Conservation (phyloP, 495 filamentous ascomycete species). For the Terfezia claveryi region DNA sequence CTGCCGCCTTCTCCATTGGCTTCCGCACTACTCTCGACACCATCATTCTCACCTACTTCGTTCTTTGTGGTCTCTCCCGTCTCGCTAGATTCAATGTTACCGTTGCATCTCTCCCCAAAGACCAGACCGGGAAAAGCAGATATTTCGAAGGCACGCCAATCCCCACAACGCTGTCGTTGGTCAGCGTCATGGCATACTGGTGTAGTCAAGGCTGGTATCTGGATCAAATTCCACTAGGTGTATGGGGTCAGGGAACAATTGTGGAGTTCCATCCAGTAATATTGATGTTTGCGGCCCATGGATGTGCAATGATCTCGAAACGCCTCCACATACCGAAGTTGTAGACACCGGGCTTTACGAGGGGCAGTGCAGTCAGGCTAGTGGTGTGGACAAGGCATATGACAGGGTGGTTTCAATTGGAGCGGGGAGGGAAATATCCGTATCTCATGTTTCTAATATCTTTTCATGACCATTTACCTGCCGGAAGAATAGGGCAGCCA, state of each 20-base stretch:
- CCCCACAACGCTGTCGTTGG: slow-evolving; percentile 64
- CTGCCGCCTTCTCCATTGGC: slow-evolving; percentile 71
- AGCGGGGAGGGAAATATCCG: no score
- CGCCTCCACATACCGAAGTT: slow-evolving; percentile 93
- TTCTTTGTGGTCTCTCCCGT: slow-evolving; percentile 83
- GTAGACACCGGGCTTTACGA: slow-evolving; percentile 18
- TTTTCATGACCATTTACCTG: no score
- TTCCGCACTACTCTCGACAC: slow-evolving; percentile 73
- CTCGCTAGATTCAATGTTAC: slow-evolving; percentile 96
- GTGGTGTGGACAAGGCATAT: no score
- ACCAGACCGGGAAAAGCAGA: slow-evolving; percentile 65
- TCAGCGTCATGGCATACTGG: slow-evolving; percentile 75
- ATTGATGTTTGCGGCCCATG: slow-evolving; percentile 58
- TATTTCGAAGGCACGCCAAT: slow-evolving; percentile 97
- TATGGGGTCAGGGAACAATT: slow-evolving; percentile 34
- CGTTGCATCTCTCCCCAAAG: slow-evolving; percentile 66
- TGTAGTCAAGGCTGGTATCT: slow-evolving; percentile 57
- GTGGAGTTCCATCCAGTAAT: slow-evolving; percentile 79
- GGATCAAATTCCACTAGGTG: slow-evolving; percentile 50
- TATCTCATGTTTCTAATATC: no score
- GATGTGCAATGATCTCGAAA: slow-evolving; percentile 85
- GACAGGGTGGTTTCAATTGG: no score
- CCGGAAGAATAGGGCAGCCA: no score
- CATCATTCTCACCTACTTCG: slow-evolving; percentile 65
- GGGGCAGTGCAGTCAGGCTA: no score